A percentile compares a stretch with the other conserved stretches of the same genome.
These are phyloP conservation scores for Miscanthus lutarioriparius DNA, from an alignment of 176 grass and related monocot species.

Conservation along the genomic window DNA sequence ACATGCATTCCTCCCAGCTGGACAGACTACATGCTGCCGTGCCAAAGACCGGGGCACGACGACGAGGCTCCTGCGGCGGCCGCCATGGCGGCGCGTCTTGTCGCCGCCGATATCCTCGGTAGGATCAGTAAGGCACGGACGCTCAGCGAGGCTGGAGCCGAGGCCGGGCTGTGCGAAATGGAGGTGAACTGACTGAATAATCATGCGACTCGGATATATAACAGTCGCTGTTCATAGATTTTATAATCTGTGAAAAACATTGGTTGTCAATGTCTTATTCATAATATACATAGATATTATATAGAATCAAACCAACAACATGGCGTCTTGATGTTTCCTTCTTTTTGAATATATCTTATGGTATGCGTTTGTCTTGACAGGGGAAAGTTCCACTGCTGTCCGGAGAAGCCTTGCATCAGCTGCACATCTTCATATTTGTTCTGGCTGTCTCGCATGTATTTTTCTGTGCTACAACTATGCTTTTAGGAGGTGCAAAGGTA, in stretches of 20 bases:
- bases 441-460: slow-evolving; percentile 81
- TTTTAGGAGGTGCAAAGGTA: slow-evolving; percentile 88
- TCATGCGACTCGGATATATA: background rate
- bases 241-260: background rate
- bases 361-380: slow-evolving; percentile 43
- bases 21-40: slow-evolving; percentile 80
- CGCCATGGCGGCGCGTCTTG: slow-evolving; percentile 21
- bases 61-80: background rate
- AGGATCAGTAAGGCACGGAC: slow-evolving; percentile 48
- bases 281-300: background rate
- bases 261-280: background rate
- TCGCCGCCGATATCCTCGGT: slow-evolving; percentile 27
- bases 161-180: slow-evolving; percentile 33
- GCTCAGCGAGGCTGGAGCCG: slow-evolving; percentile 34
- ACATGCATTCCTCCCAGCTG: slow-evolving; percentile 72
- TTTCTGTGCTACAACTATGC: slow-evolving; percentile 76
- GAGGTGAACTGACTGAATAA: slow-evolving; percentile 50
- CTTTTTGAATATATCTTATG: background rate
- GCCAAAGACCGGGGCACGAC: slow-evolving; percentile 1
- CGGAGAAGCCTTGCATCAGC: slow-evolving; percentile 75
- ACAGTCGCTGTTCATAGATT: background rate
- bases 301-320: background rate
- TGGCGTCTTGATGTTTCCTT: background rate
- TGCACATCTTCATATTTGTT: slow-evolving; percentile 98
- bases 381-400: slow-evolving; percentile 77